Conservation (phyloP, 345 rosid genomes). For the Eucalyptus cloeziana region DNA sequence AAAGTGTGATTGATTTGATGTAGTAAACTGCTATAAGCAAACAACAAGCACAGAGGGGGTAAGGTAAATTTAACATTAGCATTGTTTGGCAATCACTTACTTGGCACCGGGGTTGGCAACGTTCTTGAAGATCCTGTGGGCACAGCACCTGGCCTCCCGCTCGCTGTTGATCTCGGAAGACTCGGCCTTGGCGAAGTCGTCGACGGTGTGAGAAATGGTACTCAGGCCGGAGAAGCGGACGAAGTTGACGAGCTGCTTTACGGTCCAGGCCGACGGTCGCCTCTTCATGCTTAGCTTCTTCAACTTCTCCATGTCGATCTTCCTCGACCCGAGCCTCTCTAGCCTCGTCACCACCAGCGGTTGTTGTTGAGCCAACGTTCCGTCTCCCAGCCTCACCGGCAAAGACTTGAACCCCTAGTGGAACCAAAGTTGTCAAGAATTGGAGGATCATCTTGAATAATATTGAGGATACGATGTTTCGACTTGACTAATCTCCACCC, state of each 20-base stretch:
- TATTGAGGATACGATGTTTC: not conserved
- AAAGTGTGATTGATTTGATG: not conserved
- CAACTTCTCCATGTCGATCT: slow-evolving; percentile 36
- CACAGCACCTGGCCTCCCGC: slow-evolving; percentile 35
- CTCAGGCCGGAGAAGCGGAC: slow-evolving; percentile 27
- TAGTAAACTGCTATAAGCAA: not conserved
- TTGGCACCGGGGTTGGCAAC: slow-evolving; percentile 36
- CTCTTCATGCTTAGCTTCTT: slow-evolving; percentile 25
- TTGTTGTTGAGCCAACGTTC: not conserved
- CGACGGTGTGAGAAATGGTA: slow-evolving; percentile 35
- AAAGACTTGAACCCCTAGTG: not conserved
- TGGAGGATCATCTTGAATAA: not conserved
- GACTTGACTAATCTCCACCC: not conserved
- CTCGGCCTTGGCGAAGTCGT: slow-evolving; percentile 15
- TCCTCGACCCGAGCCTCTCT: slow-evolving; percentile 4
- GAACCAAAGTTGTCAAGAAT: not conserved
- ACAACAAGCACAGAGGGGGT: not conserved
- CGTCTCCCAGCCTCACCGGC: slow-evolving; percentile 3
- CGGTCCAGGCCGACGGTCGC: slow-evolving; percentile 29
- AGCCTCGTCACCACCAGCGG: not conserved
- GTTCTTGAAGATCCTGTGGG: slow-evolving; percentile 37
- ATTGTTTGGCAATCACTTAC: slow-evolving; percentile 7
- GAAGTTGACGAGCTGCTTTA: slow-evolving; percentile 29
- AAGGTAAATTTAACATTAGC: not conserved
- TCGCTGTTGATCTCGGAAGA: slow-evolving; percentile 21